These are phyloP conservation scores for Irpex rosettiformis DNA, from an alignment of 1,284 basidiomycete species.

Conservation along the genomic window DNA sequence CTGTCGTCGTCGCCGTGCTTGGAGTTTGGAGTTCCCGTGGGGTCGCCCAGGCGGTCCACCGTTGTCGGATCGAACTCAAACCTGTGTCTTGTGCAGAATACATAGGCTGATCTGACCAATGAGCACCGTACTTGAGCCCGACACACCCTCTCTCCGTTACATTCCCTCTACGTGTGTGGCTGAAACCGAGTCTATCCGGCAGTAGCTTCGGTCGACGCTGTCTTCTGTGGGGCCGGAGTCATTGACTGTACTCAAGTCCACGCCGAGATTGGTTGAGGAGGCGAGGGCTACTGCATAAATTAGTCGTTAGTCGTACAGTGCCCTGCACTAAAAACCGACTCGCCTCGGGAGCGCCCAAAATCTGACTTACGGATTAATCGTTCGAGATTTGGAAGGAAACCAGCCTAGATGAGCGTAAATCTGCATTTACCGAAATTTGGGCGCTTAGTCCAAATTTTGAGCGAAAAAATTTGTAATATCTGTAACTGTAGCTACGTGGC, in stretches of 20 bases:
- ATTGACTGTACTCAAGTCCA: not conserved
- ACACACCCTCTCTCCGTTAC: not conserved
- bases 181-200: not conserved
- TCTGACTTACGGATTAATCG: not conserved
- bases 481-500: not conserved
- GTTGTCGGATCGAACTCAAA: not conserved
- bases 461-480: not conserved
- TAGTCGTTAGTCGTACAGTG: too few species aligned
- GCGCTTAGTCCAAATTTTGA: not conserved
- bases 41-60: not conserved
- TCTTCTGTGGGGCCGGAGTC: not conserved
- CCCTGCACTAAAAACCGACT: too few species aligned
- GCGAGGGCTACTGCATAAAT: not conserved
- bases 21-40: not conserved
- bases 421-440: not conserved
- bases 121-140: not conserved
- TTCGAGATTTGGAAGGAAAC: not conserved
- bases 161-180: not conserved
- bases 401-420: not conserved
- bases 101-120: not conserved
- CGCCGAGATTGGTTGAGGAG: not conserved
- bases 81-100: not conserved
- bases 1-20: too few species aligned
- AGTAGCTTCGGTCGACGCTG: not conserved
- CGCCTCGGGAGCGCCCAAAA: not conserved